These are phyloP conservation scores for Russula vinacea DNA, from an alignment of 768 basidiomycete species.

Conservation along the genomic window DNA sequence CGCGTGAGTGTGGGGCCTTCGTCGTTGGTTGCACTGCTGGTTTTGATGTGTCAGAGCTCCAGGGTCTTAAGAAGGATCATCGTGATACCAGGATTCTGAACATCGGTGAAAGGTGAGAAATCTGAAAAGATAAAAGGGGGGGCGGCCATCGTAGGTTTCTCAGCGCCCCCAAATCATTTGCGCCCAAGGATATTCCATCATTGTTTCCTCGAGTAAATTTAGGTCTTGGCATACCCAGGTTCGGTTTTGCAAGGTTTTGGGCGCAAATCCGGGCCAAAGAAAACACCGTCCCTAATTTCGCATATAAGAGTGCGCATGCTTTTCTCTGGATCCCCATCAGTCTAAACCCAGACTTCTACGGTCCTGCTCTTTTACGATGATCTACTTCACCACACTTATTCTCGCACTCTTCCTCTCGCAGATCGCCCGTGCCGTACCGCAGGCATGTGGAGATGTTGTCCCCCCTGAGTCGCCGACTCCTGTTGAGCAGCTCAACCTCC, in stretches of 20 bases:
- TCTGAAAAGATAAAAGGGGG: too few species aligned
- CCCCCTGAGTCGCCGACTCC: not conserved
- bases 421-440: not conserved
- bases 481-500: not conserved
- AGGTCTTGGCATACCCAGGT: not conserved
- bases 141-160: too few species aligned
- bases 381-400: not conserved
- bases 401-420: constrained; percentile 8
- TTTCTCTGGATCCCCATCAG: not conserved
- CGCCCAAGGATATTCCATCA: not conserved
- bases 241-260: not conserved
- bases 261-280: not conserved
- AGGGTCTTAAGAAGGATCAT: too few species aligned
- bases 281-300: not conserved
- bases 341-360: not conserved
- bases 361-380: not conserved
- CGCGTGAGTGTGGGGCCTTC: too few species aligned
- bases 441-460: not conserved
- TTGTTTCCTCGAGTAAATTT: too few species aligned
- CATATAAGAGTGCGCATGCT: constrained; percentile 1
- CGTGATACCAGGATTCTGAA: too few species aligned
- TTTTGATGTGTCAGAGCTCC: too few species aligned
- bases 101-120: too few species aligned
- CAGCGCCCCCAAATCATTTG: too few species aligned
- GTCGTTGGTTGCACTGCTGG: too few species aligned